Base-by-base conservation (phyloP, 2,329 filamentous ascomycete genomes). In the Colletotrichum tamarilloi region DNA sequence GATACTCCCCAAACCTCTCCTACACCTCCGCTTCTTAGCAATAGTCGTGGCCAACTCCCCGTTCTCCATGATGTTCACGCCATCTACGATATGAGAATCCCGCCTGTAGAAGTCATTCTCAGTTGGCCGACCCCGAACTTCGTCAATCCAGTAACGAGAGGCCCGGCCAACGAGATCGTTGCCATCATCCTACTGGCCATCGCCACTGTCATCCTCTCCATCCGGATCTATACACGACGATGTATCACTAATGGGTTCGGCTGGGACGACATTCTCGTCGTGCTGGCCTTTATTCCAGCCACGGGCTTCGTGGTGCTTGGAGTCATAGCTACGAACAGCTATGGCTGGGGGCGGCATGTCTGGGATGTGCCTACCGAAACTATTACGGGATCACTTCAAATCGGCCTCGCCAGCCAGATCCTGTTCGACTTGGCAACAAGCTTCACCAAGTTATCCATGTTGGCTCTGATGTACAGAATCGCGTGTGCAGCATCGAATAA, bases 371-470 rank as follows among this genome's bases (percentile, higher is more conserved):
- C 78, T 38, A 19, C 65, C 0, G 67, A 75, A 12, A 65, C 76
- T 64, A 68, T 77, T 35, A 75, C 68, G 11, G 67, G 75, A 38
- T 77, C 77, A n/a, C 69, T 82, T 14, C 73, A 80, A 49, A 49
- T 81, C 32, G 66, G 81, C n/a, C 74, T 85, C 32, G 78, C 80
- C 49, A 79, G 79, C 24, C 75, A 81, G 55, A 75, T 85, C 11
- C 73, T 84, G 8, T 85, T 85, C 73, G 81, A 81, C 60, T 58
- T 82, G 14, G 77, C 83, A 1, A 83, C 84, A 1, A 81, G 76
- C 52, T 75, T 85, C 46, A 84, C 81, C 3, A 86, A 85, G 70
- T 73, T 85, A 11, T 85, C 84, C 1, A 84, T 85, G 78, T 79
- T 85, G 9, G 78, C 80, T 12, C 78, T 84, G 53, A 78, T 84